Base-by-base conservation (phyloP, 169 alveolate species). In the Toxoplasma gondii region DNA sequence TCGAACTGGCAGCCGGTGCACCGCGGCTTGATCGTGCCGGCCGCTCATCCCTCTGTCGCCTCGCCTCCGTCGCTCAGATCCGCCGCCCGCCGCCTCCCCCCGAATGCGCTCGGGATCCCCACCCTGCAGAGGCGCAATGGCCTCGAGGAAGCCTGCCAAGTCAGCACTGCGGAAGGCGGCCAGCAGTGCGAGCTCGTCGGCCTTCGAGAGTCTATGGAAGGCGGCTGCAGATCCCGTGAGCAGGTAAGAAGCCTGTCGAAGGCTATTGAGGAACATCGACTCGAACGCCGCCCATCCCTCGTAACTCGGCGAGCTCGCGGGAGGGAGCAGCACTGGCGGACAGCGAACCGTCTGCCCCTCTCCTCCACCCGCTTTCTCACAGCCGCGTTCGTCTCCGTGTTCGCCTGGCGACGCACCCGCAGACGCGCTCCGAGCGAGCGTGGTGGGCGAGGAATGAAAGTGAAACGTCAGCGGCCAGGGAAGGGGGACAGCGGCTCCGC, bases 261-360 rank as follows among this genome's bases (percentile, higher is more conserved):
- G 88, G 78, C 70, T 34, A 43, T 93, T 93, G n/a, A 87, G 64
- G 91, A 93, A 93, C 69, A 87, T 58, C n/a, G 88, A 82, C 83
- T 93, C 95, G 43, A 93, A 93, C 45, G 88, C 45, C 1, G 91
- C 93, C 95, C 95, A 93, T 38, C 95, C 95, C 34, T 84, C 83
- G 74, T 84, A 93, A 7, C 69, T 64, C 34, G 90, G 64, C n/a
- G 67, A n/a, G 38, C 12, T 44, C 43, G 84, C 22, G 5, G 84
- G 84, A 16, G 84, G 84, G 45, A 74, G 49, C 41, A 74, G 84
- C 12, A 36, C n/a, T 0, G 49, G 44, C 43, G n/a, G 84, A 27
- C 44, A 10, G 49, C 84, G 39, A n/a, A 74, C 7, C 39, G 12
- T 7, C 22, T 49, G 58, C 58, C 22, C 4, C 58, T 49, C 58